phyloP scores from a whole-genome alignment of 2,329 filamentous ascomycete genomes.

The Acrocalymma vagum region DNA sequence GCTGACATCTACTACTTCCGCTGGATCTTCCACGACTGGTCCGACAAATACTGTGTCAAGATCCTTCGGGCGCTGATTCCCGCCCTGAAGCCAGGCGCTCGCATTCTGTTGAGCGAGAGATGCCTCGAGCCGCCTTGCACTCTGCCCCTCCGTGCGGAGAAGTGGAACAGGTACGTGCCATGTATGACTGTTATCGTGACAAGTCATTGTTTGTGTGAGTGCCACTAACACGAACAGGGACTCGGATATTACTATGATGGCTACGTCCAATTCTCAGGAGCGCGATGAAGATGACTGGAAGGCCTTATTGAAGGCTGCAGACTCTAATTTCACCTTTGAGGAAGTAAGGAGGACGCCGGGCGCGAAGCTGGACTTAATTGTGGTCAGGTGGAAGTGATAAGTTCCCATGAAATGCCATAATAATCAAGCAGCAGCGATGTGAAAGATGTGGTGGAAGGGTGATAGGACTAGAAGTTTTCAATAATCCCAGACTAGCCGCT shows the following conservation, averaged over 20 bases:
- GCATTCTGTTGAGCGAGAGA: conserved; percentile 24
- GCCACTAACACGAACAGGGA: conserved; percentile 14
- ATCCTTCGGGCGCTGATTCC: conserved; percentile 23
- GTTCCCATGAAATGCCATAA: conserved; percentile 8
- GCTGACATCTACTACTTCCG: conserved; percentile 49
- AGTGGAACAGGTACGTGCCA: conserved; percentile 16
- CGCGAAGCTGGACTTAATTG: conserved; percentile 11
- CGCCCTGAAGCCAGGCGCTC: conserved; percentile 28
- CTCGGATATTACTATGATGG: conserved; percentile 57
- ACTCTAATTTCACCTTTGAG: conserved; percentile 50
- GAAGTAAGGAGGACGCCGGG: conserved; percentile 10
- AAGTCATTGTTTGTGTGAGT: conserved; percentile 12
- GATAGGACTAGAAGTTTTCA: conserved; percentile 6
- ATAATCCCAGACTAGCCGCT: conserved; percentile 6
- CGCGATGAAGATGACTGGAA: conserved; percentile 55
- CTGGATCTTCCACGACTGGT: conserved; percentile 53
- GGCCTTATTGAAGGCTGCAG: conserved; percentile 50
- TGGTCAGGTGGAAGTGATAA: conserved; percentile 15
- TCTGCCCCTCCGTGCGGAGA: conserved; percentile 12
- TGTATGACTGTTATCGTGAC: conserved; percentile 15
- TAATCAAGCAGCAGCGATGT: conserved; percentile 8
- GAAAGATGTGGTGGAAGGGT: conserved; percentile 5
- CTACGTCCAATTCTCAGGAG: conserved; percentile 56
- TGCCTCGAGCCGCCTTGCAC: conserved; percentile 15
- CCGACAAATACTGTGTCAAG: conserved; percentile 35